Conservation (phyloP, 176 grass and related monocot genomes). For the Oryza nivara region DNA sequence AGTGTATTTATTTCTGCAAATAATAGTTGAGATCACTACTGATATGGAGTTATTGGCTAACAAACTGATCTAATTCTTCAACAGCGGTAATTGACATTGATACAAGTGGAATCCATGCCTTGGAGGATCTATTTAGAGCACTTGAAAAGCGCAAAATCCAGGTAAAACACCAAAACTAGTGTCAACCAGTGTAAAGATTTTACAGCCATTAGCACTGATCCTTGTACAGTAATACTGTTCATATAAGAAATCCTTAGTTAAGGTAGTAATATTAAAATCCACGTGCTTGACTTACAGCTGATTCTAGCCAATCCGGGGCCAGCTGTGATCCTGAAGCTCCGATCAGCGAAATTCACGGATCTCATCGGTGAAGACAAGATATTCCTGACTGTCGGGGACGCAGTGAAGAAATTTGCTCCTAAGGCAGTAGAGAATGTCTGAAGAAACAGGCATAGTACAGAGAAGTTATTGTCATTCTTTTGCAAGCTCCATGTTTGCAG, state of each 20-base stretch:
- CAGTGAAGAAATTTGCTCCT: constrained; percentile 62
- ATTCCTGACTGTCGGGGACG: constrained; percentile 64
- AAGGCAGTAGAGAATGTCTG: constrained; percentile 48
- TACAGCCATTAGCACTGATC: background rate
- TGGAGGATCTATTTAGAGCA: constrained; percentile 62
- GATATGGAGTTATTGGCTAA: background rate
- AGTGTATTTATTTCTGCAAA: background rate
- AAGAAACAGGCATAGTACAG: constrained; percentile 7
- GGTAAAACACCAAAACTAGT: constrained; percentile 36
- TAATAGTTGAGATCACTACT: background rate
- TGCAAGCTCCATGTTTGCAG: constrained; percentile 10
- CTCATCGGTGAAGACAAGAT: constrained; percentile 74
- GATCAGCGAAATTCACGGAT: constrained; percentile 49
- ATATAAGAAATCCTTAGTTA: constrained; percentile 15
- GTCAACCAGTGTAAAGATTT: background rate
- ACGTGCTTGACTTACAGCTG: constrained; percentile 56
- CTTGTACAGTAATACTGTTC: constrained; percentile 2
- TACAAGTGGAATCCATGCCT: constrained; percentile 74
- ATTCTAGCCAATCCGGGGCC: constrained; percentile 72
- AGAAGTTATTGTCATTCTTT: background rate
- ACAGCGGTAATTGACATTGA: constrained; percentile 89
- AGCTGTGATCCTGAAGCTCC: constrained; percentile 69
- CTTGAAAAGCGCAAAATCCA: constrained; percentile 67
- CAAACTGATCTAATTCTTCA: constrained; percentile 2
- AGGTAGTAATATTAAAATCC: constrained; percentile 37